Percentiles rank a stretch among this genome's conserved stretches.
Evolutionary conservation across 257 asterid species (phyloP).

Genomic region (Solanum chilense): DNA sequence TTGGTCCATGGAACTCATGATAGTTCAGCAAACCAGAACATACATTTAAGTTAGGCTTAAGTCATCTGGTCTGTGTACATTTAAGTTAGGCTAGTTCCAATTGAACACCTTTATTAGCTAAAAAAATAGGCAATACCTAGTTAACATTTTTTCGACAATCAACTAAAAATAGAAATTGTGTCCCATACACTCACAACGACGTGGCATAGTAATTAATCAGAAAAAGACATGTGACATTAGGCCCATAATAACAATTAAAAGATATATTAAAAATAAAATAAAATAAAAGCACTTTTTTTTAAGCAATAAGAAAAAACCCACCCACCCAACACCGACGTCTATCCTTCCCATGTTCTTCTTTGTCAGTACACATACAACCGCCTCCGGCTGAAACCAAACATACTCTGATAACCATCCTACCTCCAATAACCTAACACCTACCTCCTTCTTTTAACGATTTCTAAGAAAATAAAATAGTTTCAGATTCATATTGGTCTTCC

Average conservation of each 20-base stretch:
- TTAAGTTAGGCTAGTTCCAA: neutral
- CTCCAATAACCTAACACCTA: neutral
- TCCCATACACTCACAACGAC: neutral
- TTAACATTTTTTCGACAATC: neutral
- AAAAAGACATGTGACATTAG: neutral
- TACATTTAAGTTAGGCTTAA: neutral
- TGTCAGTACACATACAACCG: neutral
- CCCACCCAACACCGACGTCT: no score
- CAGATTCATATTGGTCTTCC: neutral
- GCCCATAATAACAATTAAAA: neutral
- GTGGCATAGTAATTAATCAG: neutral
- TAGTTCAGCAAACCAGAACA: neutral
- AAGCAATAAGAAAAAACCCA: neutral
- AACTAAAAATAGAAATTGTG: neutral
- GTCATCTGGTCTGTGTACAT: neutral
- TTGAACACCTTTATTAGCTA: neutral
- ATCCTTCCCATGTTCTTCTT: no score
- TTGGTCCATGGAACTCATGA: no score
- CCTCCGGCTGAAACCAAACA: neutral
- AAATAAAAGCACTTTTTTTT: no score
- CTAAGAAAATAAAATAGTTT: neutral
- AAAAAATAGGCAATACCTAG: neutral
- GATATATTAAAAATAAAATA: neutral
- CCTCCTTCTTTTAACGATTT: neutral
- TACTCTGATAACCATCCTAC: neutral